Evolutionary conservation across 345 rosid species (phyloP), one percentile per base, ranked within the genome.

Genomic region (Sapria himalayana): DNA sequence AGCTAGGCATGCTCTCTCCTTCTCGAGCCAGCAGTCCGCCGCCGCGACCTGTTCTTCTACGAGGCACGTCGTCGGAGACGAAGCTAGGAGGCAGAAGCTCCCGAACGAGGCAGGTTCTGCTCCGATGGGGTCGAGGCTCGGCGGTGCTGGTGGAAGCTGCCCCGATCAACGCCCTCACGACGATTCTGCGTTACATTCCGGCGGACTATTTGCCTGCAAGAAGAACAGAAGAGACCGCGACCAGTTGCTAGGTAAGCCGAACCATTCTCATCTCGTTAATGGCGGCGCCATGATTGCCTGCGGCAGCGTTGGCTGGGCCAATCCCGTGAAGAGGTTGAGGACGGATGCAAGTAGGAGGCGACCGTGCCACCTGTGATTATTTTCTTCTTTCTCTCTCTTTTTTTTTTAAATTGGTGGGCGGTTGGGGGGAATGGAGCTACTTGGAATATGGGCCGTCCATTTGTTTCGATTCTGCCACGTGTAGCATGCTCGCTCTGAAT

Each of bases 211-310:
- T 36, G 73, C 78, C 55, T 80, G 95, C 86, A 91, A 91, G 76
- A 91, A 91, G 72, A 91, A 77, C 65, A 91, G 99, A 69, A 84
- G 75, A 66, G 99, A 91, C 58, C 40, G 99, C 50, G 99, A 91
- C 59, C 82, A 91, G 62, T 65, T 71, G 5, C 44, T 38, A 8
- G 70, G 48, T 29, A 82, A 63, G 67, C 43, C 75, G 10, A 57
- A 67, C 66, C 45, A 76, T 21, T 53, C 49, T 33, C 89, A 69
- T 54, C 67, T 75, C 0, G 41, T 69, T 45, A 76, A 58, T 36
- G 76, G 73, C 15, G 62, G 69, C 22, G 67, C n/a, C n/a, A n/a
- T n/a, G n/a, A n/a, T n/a, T n/a, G n/a, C n/a, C n/a, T n/a, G 60
- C 15, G 93, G 73, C 24, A 56, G 48, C 44, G 85, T 84, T 17